Percentiles rank a stretch among this genome's conserved stretches.
phyloP scores from a whole-genome alignment of 148 eudicot species.

The Chenopodium berlandieri region DNA sequence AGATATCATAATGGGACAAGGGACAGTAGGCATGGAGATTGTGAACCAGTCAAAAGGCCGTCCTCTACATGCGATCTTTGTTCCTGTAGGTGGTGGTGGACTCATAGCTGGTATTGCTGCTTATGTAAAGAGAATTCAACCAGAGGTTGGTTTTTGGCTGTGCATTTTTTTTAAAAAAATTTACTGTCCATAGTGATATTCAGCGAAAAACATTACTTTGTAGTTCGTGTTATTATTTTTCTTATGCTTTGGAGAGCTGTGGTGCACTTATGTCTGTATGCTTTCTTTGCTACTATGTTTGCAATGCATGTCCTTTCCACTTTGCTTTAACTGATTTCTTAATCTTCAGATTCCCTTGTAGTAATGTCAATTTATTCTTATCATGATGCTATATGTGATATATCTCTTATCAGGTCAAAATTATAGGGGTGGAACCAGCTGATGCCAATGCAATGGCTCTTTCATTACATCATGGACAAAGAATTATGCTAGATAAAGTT shows the following conservation, averaged over 20 bases:
- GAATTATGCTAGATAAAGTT: conserved; percentile 81
- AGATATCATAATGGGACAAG: conserved; percentile 87
- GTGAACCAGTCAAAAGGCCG: conserved; percentile 59
- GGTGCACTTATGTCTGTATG: not conserved
- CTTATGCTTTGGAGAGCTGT: not conserved
- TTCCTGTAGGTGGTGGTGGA: conserved; percentile 98
- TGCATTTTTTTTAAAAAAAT: not conserved
- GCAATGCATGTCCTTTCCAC: not conserved
- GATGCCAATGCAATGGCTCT: conserved; percentile 99
- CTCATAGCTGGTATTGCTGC: conserved; percentile 97
- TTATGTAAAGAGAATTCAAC: conserved; percentile 81
- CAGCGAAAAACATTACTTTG: not conserved
- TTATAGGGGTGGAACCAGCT: conserved; percentile 90
- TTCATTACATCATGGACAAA: conserved; percentile 80
- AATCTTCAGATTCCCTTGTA: not conserved
- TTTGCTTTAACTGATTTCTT: not conserved
- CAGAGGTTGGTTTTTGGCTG: conserved; percentile 51
- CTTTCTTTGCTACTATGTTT: not conserved
- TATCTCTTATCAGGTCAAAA: conserved; percentile 51
- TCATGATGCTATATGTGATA: not conserved
- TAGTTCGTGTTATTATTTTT: not conserved
- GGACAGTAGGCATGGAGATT: conserved; percentile 97
- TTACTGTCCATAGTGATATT: not conserved
- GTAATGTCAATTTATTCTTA: not conserved
- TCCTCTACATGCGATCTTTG: conserved; percentile 84